Evolutionary conservation across 164 flowering plant species (phyloP), one percentile per base, ranked within the genome.

Genomic region (Liquidambar formosana): DNA sequence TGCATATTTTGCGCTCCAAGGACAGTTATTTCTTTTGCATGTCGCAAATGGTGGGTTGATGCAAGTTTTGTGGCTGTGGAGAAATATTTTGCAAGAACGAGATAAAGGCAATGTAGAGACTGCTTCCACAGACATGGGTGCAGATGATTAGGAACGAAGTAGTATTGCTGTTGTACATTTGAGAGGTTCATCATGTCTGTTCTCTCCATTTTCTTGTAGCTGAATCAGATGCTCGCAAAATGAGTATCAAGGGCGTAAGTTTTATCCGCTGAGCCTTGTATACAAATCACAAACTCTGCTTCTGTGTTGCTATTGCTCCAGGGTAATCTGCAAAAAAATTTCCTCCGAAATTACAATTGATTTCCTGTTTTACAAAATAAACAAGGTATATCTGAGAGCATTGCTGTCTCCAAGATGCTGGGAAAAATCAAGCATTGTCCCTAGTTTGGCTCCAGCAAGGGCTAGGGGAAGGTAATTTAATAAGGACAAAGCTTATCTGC

Each of bases 31-130:
- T 68, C 77, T 85, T 18, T 69, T 86, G 59, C 89, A 87, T 71
- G 80, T 79, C 57, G 87, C 83, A 54, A 88, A 90, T 73, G 93
- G 93, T 23, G 96, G 88, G 28, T 60, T 90, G 66, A 74, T 90
- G 89, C 90, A 88, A 72, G 73, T 78, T 63, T 70, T 87, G 63
- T 85, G 91, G 91, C 73, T 76, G 28, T 82, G 86, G 87, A 80
- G 56, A 70, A 72, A 53, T 52, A 66, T 61, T 19, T 49, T 16
- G 27, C 68, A 70, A 57, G 74, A 57, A 15, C 52, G 61, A 64
- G 78, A 65, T 23, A 61, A 38, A 10, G 15, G 5, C 14, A 23
- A 56, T 58, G 16, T 14, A 28, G 9, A 33, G 22, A 49, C 49
- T 22, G 19, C 54, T 12, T 43, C 63, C n/a, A 5, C n/a, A 21